Base-by-base conservation (phyloP, 768 basidiomycete genomes). In the Fomitopsis serialis region DNA sequence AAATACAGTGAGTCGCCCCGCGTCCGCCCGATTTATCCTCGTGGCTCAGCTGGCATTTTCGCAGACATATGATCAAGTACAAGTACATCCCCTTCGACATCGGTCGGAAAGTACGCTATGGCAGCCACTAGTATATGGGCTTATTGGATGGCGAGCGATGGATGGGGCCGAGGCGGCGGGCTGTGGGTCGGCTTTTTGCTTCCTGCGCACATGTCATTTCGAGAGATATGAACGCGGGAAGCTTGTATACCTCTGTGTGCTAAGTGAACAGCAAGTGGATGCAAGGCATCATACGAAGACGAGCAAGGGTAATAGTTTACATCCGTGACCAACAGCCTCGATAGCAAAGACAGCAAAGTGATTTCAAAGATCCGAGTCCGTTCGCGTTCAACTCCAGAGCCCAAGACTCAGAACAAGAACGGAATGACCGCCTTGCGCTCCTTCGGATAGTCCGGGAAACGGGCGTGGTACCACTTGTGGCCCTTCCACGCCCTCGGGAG, bases 61-160 rank as follows among this genome's bases (percentile, higher is more conserved):
- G 45, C 63, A 95, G 92, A 63, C 96, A 99, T 71, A 98, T 98
- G 96, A 88, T 97, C 76, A 97, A 97, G 71, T 98, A 98, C 77
- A 92, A 92, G 68, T 98, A 94, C 72, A 76, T 95, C 55, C 94
- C 95, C 22, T 98, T 95, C 71, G 96, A 98, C 66, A 79, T 98
- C 55, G 96, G 94, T 27, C 87, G 93, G 65, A 98, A 98, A 74
- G 77, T 89, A 54, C 84, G 89, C 43, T 98, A 95, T 59, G 89
- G 90, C 46, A 73, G 74, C 50, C 61, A 73, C 55, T 80, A 79
- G 65, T 85, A 72, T 17, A 40, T 32, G 29, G 29, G 29, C 11
- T 32, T n/a, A n/a, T n/a, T n/a, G n/a, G 11, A 32, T 32, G 47
- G 34, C 32, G 25, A 22, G 45, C n/a, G 11, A 58, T 23, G 15